Evolutionary conservation across 176 grass and related monocot genomes (phyloP).

Genomic region (Oryza officinalis): DNA sequence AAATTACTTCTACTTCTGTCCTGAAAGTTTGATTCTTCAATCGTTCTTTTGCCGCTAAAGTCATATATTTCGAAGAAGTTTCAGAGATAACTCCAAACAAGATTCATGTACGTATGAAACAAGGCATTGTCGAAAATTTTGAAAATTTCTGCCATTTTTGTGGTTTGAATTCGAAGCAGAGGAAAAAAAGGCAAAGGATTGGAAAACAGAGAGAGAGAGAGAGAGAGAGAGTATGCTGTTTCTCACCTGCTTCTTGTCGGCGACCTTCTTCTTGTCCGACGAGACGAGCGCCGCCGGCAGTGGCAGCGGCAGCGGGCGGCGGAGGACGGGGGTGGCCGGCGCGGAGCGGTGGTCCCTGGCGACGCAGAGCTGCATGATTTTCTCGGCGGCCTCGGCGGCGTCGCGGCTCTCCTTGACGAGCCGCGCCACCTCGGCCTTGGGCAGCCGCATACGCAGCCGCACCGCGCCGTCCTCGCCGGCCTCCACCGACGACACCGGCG

Average conservation of each 20-base stretch:
- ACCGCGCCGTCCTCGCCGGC: constrained; percentile 36
- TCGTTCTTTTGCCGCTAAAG: not conserved
- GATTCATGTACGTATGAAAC: not conserved
- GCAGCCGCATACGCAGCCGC: constrained; percentile 61
- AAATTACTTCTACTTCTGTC: not conserved
- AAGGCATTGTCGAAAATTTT: not conserved
- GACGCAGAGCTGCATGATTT: constrained; percentile 76
- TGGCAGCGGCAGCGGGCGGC: not conserved
- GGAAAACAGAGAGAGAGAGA: no score
- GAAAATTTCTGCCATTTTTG: not conserved
- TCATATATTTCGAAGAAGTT: not conserved
- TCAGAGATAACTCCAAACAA: not conserved
- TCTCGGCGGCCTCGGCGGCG: constrained; percentile 65
- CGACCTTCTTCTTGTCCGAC: not conserved
- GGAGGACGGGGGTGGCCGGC: constrained; percentile 23
- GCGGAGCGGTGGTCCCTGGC: constrained; percentile 38
- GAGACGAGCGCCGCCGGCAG: not conserved
- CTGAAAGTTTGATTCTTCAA: not conserved
- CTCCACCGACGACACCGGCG: constrained; percentile 33
- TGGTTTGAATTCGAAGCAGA: not conserved
- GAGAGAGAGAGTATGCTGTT: not conserved
- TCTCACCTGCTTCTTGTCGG: constrained; percentile 71
- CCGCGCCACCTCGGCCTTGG: constrained; percentile 68
- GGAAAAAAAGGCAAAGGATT: no score
- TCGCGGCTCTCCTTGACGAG: constrained; percentile 72